Conservation (phyloP, 352 stramenopile genomes). For the Lagenidium sp. region DNA sequence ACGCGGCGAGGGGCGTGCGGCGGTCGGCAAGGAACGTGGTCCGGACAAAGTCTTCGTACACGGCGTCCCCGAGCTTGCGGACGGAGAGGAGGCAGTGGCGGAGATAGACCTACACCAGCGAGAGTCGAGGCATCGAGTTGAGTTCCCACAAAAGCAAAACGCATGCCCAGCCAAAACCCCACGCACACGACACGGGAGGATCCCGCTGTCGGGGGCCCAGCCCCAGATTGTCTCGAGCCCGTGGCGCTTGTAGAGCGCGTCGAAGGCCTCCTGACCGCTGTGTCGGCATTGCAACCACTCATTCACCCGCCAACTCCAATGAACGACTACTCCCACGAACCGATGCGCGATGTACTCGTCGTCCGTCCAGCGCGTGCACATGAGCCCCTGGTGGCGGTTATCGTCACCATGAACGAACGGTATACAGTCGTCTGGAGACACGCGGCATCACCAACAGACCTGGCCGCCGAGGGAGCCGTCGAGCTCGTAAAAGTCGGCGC, state of each 20-base stretch:
- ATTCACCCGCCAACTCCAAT: background rate
- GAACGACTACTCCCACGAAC: constrained; percentile 9
- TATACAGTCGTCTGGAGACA: background rate
- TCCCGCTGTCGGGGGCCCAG: constrained; percentile 71
- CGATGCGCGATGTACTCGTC: constrained; percentile 66
- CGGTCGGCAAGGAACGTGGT: constrained; percentile 90
- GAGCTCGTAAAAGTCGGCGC: constrained; percentile 64
- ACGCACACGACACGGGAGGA: constrained; percentile 77
- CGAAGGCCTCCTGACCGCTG: constrained; percentile 76
- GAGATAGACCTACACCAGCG: constrained; percentile 80
- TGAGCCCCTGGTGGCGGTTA: constrained; percentile 34
- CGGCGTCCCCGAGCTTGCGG: constrained; percentile 54
- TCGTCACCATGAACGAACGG: background rate
- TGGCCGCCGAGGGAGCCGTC: constrained; percentile 22
- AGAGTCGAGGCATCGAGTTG: no score
- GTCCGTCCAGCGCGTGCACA: constrained; percentile 85
- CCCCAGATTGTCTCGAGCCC: constrained; percentile 89
- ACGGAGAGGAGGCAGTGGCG: constrained; percentile 89
- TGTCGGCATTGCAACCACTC: background rate
- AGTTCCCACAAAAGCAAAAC: no score
- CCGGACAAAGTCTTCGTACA: constrained; percentile 77
- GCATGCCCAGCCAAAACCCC: background rate
- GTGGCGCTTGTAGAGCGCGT: constrained; percentile 77
- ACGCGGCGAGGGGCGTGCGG: constrained; percentile 77
- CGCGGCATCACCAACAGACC: constrained; percentile 3